These are phyloP conservation scores for Colletotrichum liriopes DNA, from an alignment of 2,329 filamentous ascomycete genomes.

Conservation along the genomic window DNA sequence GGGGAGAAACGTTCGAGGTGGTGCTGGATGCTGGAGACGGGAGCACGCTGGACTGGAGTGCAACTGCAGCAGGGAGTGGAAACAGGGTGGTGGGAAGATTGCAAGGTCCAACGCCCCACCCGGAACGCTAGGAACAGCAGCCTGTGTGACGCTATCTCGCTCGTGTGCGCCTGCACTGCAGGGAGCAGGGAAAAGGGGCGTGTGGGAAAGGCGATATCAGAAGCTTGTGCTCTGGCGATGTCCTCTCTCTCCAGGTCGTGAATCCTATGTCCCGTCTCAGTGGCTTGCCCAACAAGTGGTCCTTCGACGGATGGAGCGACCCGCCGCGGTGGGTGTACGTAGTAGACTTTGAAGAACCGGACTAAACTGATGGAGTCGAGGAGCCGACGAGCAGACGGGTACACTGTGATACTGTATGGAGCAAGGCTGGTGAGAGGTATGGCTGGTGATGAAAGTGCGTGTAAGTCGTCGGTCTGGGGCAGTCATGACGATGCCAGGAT, in stretches of 20 bases:
- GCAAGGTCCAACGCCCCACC: constrained; percentile 30
- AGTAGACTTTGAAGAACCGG: not conserved
- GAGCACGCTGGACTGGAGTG: constrained; percentile 31
- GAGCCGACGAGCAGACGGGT: not conserved
- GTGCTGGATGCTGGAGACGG: constrained; percentile 36
- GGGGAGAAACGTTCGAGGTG: constrained; percentile 14
- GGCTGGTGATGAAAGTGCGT: constrained; percentile 13
- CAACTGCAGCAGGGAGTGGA: constrained; percentile 15
- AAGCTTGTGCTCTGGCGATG: constrained; percentile 28
- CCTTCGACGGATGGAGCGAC: constrained; percentile 25
- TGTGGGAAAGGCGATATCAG: constrained; percentile 21
- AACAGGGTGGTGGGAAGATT: constrained; percentile 20
- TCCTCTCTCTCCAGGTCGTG: not conserved
- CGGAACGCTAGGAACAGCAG: constrained; percentile 41
- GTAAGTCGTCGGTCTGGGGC: constrained; percentile 18
- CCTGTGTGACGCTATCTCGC: constrained; percentile 43
- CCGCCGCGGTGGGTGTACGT: constrained; percentile 19
- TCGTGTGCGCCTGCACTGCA: constrained; percentile 27
- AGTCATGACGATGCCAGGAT: constrained; percentile 11
- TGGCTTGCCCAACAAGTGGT: constrained; percentile 5
- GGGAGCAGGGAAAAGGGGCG: constrained; percentile 42
- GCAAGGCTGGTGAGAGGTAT: constrained; percentile 10
- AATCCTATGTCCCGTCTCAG: constrained; percentile 6
- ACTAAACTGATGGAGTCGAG: not conserved
- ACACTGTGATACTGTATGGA: constrained; percentile 37